These are phyloP conservation scores for Penicillium brasilianum DNA, from an alignment of 2,329 filamentous ascomycete genomes.

Conservation along the genomic window DNA sequence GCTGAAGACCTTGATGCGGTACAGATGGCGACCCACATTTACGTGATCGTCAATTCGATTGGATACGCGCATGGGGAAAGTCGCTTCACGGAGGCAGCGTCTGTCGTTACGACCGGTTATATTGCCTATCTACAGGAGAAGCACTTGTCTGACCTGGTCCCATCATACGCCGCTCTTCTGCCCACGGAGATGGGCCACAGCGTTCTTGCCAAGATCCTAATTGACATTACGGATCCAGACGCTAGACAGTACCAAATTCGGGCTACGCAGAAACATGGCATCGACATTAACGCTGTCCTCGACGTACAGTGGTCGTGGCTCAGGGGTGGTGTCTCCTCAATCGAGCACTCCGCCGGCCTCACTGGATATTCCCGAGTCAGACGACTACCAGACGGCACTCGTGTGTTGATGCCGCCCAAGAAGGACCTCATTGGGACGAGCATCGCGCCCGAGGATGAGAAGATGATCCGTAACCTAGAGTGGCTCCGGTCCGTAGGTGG, in stretches of 20 bases:
- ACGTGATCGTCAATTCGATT: conserved; percentile 69
- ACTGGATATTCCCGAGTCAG: conserved; percentile 52
- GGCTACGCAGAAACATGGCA: conserved; percentile 74
- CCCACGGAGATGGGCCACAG: conserved; percentile 67
- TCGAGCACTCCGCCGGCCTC: conserved; percentile 37
- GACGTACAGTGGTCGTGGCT: conserved; percentile 65
- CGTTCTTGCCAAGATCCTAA: conserved; percentile 76
- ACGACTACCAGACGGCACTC: conserved; percentile 54
- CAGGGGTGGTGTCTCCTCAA: conserved; percentile 40
- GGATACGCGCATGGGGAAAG: conserved; percentile 55
- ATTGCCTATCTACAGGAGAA: conserved; percentile 76
- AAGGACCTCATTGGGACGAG: conserved; percentile 72
- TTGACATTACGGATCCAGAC: conserved; percentile 69
- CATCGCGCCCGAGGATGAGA: conserved; percentile 65
- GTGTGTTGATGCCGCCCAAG: conserved; percentile 67
- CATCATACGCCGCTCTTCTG: conserved; percentile 85
- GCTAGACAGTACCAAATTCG: conserved; percentile 72
- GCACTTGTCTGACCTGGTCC: conserved; percentile 77
- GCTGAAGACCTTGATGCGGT: conserved; percentile 63
- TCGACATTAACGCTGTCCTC: conserved; percentile 76
- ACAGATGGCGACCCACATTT: conserved; percentile 70
- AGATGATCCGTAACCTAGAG: conserved; percentile 78
- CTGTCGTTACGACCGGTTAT: conserved; percentile 73
- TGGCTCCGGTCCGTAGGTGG: conserved; percentile 81
- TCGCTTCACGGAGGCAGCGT: conserved; percentile 66